Conservation (phyloP, 176 grass and related monocot genomes). For the Microstegium vimineum region DNA sequence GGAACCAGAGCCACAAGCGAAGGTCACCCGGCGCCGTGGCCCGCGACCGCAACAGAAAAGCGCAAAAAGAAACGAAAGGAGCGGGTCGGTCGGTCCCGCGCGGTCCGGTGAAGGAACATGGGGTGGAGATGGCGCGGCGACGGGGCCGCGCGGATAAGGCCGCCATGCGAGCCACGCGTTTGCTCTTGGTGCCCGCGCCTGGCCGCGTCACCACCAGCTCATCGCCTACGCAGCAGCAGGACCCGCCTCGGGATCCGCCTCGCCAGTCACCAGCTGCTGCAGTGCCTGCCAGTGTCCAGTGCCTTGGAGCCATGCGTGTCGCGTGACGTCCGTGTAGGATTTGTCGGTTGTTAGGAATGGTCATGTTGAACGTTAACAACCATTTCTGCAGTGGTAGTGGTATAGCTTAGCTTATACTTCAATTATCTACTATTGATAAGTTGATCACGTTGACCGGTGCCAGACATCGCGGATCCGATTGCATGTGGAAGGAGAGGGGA, state of each 20-base stretch:
- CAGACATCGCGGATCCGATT: not conserved
- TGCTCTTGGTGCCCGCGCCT: constrained; percentile 34
- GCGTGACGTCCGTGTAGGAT: constrained; percentile 4
- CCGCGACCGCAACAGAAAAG: not conserved
- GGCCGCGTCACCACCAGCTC: constrained; percentile 44
- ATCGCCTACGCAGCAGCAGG: not conserved
- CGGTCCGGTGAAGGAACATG: not conserved
- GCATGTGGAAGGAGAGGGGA: not conserved
- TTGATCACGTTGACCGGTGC: not conserved
- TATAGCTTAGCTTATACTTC: too few relatives aligned
- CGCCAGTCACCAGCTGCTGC: not conserved
- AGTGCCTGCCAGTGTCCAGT: not conserved
- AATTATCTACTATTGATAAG: not conserved
- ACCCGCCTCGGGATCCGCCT: not conserved
- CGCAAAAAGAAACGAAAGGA: not conserved
- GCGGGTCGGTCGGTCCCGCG: not conserved
- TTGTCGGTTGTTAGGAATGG: not conserved
- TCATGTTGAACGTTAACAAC: not conserved
- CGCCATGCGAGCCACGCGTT: constrained; percentile 32
- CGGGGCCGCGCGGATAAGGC: constrained; percentile 29
- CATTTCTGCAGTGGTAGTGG: too few relatives aligned
- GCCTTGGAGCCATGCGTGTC: not conserved
- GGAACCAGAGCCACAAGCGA: constrained; percentile 10
- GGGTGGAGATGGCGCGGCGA: not conserved
- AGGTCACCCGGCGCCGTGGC: not conserved